phyloP scores from a whole-genome alignment of 306 rosid genomes.

The Heteromeles arbutifolia region DNA sequence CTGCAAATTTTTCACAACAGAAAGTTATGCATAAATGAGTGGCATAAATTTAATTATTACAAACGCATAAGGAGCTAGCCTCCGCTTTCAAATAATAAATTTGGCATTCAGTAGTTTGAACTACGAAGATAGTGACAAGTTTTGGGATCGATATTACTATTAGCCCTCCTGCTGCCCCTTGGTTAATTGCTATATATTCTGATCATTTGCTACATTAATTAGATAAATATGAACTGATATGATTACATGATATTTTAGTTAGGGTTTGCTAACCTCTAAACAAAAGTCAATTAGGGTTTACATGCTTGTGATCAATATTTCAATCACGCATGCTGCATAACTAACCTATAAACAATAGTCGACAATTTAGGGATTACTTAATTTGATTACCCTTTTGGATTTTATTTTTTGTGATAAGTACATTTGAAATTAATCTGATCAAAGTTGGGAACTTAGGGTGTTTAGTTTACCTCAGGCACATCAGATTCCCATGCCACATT shows the following conservation, averaged over 20 bases:
- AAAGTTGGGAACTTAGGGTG: background rate
- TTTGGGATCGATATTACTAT: background rate
- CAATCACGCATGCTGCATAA: background rate
- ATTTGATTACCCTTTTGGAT: background rate
- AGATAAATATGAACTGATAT: background rate
- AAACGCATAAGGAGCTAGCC: background rate
- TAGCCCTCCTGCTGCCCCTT: background rate
- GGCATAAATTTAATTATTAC: slow-evolving; percentile 5
- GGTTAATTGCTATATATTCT: background rate
- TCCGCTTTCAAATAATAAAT: slow-evolving; percentile 10
- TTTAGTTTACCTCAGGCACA: slow-evolving; percentile 11
- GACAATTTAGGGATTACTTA: background rate
- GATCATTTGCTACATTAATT: background rate
- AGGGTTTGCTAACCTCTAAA: background rate
- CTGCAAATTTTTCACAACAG: slow-evolving; percentile 29
- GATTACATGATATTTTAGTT: background rate
- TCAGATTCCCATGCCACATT: slow-evolving; percentile 30
- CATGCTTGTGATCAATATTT: background rate
- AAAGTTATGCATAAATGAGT: slow-evolving; percentile 25
- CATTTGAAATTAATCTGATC: background rate
- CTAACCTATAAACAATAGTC: background rate
- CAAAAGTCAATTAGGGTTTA: background rate
- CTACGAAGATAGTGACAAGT: background rate
- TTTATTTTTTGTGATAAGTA: background rate
- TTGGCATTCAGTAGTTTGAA: slow-evolving; percentile 3